Base-by-base conservation (phyloP, 1,284 basidiomycete genomes). In the Naganishia albida region DNA sequence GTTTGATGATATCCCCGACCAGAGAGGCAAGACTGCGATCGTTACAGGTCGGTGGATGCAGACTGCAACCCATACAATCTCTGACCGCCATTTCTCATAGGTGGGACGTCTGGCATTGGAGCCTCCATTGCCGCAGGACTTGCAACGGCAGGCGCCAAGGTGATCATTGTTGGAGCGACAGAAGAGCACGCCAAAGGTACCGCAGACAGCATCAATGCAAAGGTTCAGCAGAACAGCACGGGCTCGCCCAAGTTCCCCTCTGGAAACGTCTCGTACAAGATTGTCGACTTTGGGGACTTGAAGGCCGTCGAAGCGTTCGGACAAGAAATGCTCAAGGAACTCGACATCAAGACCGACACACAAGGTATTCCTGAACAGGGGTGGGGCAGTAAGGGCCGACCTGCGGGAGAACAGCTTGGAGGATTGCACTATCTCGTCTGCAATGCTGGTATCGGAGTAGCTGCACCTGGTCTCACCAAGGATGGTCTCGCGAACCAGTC, bases 291-390 rank as follows among this genome's bases (percentile, higher is more conserved):
- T 15, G 74, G 73, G 7, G 72, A 70, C 18, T 64, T 77, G 16
- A 53, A 57, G 7, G 51, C 64, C 7, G 67, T 93, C 78, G 82
- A 79, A 62, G 80, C 84, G 23, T 81, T 93, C 34, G 81, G 83
- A 1, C 81, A 85, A 59, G 83, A 82, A 62, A 83, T 91, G 46
- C 81, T 91, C 28, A 76, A 82, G 42, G 78, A 81, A 54, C 85
- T 88, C 0, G 82, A 82, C 56, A 82, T 91, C 30, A 81, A 81
- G 4, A 74, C 76, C 16, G 84, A 90, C 75, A 38, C 56, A 16
- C n/a, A 64, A 43, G 60, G 60, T 16, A 34, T 60, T 20, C 57
- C 57, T 0, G 57, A 60, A 46, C 49, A 50, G 57, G 57, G 57
- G 4, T 23, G 25, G 46, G 57, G 60, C 13, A 54, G 60, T 30